A percentile compares a stretch with the other conserved stretches of the same genome.
These are phyloP conservation scores for Hebeloma cylindrosporum DNA, from an alignment of 768 basidiomycete species.

Conservation along the genomic window DNA sequence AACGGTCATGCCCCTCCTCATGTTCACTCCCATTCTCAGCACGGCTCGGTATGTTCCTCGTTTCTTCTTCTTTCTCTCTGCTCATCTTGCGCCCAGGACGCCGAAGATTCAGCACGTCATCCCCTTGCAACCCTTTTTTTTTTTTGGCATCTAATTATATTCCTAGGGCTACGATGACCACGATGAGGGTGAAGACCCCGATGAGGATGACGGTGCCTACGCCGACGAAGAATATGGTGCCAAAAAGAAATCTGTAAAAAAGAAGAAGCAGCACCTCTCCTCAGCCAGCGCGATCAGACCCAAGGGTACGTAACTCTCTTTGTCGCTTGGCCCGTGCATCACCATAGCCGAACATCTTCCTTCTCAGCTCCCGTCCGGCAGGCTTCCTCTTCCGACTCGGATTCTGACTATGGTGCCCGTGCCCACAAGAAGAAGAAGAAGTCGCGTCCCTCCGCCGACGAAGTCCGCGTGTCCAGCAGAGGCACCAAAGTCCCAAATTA, in stretches of 20 bases:
- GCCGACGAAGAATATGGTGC: conserved; percentile 69
- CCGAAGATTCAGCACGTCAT: conserved; percentile 60
- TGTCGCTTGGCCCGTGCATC: conserved; percentile 12
- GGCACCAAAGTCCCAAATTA: conserved; percentile 85
- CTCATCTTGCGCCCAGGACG: conserved; percentile 34
- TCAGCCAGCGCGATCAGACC: conserved; percentile 49
- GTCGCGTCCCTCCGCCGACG: conserved; percentile 55
- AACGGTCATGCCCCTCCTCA: conserved; percentile 33
- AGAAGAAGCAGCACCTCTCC: conserved; percentile 56
- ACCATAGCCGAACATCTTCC: conserved; percentile 18
- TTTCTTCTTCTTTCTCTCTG: conserved; percentile 11
- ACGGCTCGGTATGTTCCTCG: conserved; percentile 41
- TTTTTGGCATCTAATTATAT: conserved; percentile 25
- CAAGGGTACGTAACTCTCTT: conserved; percentile 47
- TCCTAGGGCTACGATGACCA: conserved; percentile 51
- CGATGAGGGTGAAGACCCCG: conserved; percentile 59
- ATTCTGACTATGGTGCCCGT: conserved; percentile 84
- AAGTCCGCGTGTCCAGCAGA: conserved; percentile 75
- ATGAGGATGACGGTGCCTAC: conserved; percentile 76
- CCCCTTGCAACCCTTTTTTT: conserved; percentile 17
- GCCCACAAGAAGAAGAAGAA: conserved; percentile 84
- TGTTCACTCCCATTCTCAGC: conserved; percentile 24
- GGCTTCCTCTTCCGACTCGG: conserved; percentile 68
- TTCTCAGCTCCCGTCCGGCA: conserved; percentile 50
- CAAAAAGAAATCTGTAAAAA: conserved; percentile 64